Evolutionary conservation across 768 basidiomycete genomes (phyloP), one percentile per base, ranked within the genome.

Genomic region (Podaxis sp.): DNA sequence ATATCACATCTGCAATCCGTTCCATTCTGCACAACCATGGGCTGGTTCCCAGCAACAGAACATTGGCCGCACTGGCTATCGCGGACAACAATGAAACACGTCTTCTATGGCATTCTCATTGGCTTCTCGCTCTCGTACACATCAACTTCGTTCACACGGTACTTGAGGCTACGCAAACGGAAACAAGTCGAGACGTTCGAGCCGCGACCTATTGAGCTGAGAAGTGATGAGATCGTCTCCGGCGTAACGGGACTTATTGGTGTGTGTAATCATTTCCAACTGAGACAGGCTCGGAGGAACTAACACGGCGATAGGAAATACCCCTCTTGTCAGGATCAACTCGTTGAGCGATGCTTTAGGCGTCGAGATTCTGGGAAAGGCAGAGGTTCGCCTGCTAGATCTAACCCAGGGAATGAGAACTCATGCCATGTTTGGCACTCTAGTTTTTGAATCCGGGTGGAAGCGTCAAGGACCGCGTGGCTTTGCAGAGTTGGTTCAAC

Each of bases 381-480:
- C 93, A 10, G 95, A 98, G 81, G 95, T 92, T 59, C 50, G 76
- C 59, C 27, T 38, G n/a, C 38, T 53, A 46, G 32, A 13, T 48
- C 23, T 50, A 23, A 42, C 37, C 35, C 25, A 6, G 13, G 32
- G n/a, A 28, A 35, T 25, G 42, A 54, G 38, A 32, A 57, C 56
- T 40, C 53, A 27, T 58, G 36, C 50, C 50, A 93, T 86, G 32
- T 32, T 32, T 32, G 32, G 9, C 9, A 32, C 7, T 67, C 69
- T 94, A 98, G 93, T 99, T 89, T 70, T 71, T 98, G 62, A 99
- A 99, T 73, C 96, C 97, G 0, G 96, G 96, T 25, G 97, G 97
- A 42, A 98, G 95, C 57, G 91, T 98, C 53, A 99, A 99, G 72
- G 97, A 99, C 72, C 85, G 97, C 32, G 96, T 98, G n/a, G 96